These are phyloP conservation scores for Fusarium denticulatum DNA, from an alignment of 2,329 filamentous ascomycete genomes.

Conservation along the genomic window DNA sequence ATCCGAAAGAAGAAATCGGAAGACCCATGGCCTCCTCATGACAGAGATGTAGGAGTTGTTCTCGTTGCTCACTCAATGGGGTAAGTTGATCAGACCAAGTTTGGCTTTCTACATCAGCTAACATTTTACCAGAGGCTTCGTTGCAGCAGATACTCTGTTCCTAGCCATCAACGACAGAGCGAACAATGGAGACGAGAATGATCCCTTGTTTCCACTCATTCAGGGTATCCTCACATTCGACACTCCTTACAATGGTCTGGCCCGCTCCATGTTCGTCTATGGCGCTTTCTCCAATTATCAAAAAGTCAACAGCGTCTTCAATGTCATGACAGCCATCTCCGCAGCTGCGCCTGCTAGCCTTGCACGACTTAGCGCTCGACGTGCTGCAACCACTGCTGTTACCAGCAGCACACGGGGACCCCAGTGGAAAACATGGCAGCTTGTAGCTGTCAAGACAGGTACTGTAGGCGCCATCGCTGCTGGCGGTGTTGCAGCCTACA, in stretches of 20 bases:
- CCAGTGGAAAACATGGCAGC: constrained; percentile 65
- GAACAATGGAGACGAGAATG: constrained; percentile 42
- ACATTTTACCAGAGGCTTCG: constrained; percentile 69
- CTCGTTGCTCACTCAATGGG: constrained; percentile 87
- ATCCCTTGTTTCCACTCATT: constrained; percentile 80
- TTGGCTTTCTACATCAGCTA: background rate
- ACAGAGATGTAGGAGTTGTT: constrained; percentile 82
- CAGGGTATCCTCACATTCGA: constrained; percentile 85
- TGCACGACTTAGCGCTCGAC: constrained; percentile 42
- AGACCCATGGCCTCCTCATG: constrained; percentile 79
- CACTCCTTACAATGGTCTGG: constrained; percentile 80
- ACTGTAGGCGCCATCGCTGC: constrained; percentile 84
- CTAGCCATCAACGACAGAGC: constrained; percentile 73
- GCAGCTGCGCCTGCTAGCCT: constrained; percentile 59
- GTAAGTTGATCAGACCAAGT: constrained; percentile 45
- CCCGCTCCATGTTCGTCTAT: constrained; percentile 68
- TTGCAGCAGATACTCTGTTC: constrained; percentile 83
- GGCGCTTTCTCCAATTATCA: constrained; percentile 69
- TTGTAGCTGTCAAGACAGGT: constrained; percentile 81
- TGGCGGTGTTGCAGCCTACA: constrained; percentile 83
- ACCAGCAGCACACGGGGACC: constrained; percentile 45
- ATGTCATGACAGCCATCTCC: constrained; percentile 64
- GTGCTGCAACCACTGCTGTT: constrained; percentile 28
- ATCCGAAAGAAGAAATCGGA: constrained; percentile 74
- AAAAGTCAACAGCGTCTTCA: constrained; percentile 66